Conservation (phyloP, 2,329 filamentous ascomycete genomes). For the Drechslerella dactyloides region DNA sequence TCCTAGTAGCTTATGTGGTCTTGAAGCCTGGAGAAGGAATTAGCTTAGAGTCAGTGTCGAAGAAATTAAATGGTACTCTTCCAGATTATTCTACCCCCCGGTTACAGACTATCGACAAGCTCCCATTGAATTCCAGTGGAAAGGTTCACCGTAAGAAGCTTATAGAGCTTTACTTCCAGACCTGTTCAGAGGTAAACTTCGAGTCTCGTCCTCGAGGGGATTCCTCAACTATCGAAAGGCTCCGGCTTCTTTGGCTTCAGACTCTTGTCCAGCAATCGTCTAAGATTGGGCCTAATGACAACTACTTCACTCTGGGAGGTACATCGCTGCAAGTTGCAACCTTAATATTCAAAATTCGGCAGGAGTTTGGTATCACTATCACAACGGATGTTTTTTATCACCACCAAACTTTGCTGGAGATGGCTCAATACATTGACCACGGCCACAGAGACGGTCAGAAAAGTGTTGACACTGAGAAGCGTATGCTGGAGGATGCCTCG, state of each 20-base stretch:
- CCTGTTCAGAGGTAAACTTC: neutral
- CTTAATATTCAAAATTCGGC: conserved; percentile 10
- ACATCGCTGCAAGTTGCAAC: conserved; percentile 16
- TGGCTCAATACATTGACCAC: conserved; percentile 11
- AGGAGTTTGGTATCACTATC: conserved; percentile 8
- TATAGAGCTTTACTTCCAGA: neutral
- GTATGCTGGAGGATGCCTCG: conserved; percentile 1
- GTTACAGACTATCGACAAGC: conserved; percentile 2
- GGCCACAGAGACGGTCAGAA: neutral
- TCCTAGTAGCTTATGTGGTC: conserved; percentile 13
- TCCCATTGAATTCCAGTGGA: conserved; percentile 15
- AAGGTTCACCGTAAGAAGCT: conserved; percentile 18
- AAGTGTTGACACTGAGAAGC: neutral
- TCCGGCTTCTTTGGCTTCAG: conserved; percentile 7
- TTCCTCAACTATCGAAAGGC: conserved; percentile 4
- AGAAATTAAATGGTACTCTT: conserved; percentile 7
- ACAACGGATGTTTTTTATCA: conserved; percentile 9
- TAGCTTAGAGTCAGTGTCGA: conserved; percentile 2
- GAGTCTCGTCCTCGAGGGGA: neutral
- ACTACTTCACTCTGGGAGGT: conserved; percentile 14
- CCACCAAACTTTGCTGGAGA: conserved; percentile 7
- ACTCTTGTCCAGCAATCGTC: conserved; percentile 4
- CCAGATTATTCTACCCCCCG: conserved; percentile 6
- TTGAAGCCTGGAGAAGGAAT: neutral
- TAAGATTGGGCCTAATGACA: conserved; percentile 4